Base-by-base conservation (phyloP, 805 yeast genomes). In the Priceomyces castillae region DNA sequence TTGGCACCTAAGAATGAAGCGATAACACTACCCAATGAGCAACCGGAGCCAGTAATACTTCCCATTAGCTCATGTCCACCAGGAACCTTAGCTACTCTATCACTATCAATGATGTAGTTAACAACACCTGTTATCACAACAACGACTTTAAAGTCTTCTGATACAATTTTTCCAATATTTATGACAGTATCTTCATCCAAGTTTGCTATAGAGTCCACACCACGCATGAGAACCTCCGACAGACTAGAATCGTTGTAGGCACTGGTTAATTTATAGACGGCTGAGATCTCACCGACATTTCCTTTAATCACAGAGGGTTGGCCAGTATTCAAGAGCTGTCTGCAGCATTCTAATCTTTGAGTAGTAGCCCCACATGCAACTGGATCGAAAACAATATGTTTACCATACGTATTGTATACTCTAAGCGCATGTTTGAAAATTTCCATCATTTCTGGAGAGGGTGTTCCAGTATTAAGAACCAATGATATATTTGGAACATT, bases 321-420 rank as follows among this genome's bases (percentile, higher is more conserved):
- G 1, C 88, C 89, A 10, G 71, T 59, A 30, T 81, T 70, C 25
- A 90, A 59, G 7, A 89, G 52, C 0, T 58, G 57, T 20, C 67
- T 59, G 40, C 81, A 76, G 14, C 80, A 67, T 2, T 62, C 54
- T 31, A 67, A 65, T 46, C 97, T 72, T 4, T 78, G 74, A 3
- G 56, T 44, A 0, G 96, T 74, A 0, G 97, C 96, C 20, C 96
- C 96, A 31, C 84, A 88, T 0, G 90, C 97, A n/a, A 90, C 96
- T 0, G 97, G 97, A 60, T 90, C 97, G 51, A 85, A 82, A 0
- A 90, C 78, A 25, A 90, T 75, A 3, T 87, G 90, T 36, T 74
- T 70, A 2, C 77, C 77, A 11, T 60, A 52, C 11, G 55, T 57
- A 56, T 84, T 84, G 58, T 90, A 88, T 0, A 74, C 77, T 7